A percentile compares a stretch with the other conserved stretches of the same genome.
These are phyloP conservation scores for Penicillium sp. DNA, from an alignment of 2,329 filamentous ascomycete species.

Conservation along the genomic window DNA sequence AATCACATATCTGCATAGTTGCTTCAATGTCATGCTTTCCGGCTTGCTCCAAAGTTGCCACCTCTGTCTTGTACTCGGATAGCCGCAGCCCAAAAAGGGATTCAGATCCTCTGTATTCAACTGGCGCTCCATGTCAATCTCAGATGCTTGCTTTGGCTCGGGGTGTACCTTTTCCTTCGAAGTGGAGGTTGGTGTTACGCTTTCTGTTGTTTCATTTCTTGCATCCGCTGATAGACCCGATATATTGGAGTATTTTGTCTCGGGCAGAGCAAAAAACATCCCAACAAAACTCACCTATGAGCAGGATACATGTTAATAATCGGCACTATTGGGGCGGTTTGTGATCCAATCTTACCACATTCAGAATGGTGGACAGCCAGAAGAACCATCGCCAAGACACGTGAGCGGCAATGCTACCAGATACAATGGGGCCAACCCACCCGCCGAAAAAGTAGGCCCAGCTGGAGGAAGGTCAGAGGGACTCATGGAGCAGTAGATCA, in stretches of 20 bases:
- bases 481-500: background rate
- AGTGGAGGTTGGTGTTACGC: background rate
- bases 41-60: background rate
- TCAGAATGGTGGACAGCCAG: background rate
- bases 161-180: rapidly evolving
- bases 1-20: background rate
- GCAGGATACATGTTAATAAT: background rate
- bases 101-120: background rate
- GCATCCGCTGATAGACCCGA: background rate
- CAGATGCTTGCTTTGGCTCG: background rate
- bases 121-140: background rate
- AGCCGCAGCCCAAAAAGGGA: background rate
- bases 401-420: background rate
- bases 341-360: background rate
- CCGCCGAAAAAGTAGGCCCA: background rate
- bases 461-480: background rate
- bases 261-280: background rate
- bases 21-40: background rate
- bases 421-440: background rate
- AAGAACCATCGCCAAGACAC: background rate
- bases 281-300: background rate
- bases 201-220: background rate
- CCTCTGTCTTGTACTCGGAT: background rate
- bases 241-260: background rate
- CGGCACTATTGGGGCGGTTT: background rate